A percentile compares a stretch with the other conserved stretches of the same genome.
phyloP scores from a whole-genome alignment of 2,329 filamentous ascomycete species.

The Lecanoromycetidae sp. region DNA sequence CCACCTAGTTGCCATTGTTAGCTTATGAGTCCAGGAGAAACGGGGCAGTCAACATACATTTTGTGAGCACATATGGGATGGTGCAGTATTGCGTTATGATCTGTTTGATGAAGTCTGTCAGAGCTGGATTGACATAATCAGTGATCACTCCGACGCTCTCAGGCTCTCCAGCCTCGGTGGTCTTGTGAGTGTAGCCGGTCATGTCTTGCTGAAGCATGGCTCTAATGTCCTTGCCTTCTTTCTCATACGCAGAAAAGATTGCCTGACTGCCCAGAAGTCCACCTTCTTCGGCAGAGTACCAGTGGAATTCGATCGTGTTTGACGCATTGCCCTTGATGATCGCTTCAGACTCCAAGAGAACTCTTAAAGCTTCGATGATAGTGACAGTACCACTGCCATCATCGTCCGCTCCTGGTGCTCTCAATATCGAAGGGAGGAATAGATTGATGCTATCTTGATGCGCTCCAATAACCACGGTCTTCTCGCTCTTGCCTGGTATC shows the following conservation, averaged over 20 bases:
- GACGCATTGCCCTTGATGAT: constrained; percentile 58
- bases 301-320: constrained; percentile 94
- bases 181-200: constrained; percentile 79
- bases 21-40: not conserved
- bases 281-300: constrained; percentile 85
- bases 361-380: constrained; percentile 80
- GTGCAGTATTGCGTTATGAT: constrained; percentile 78
- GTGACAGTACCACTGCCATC: constrained; percentile 89
- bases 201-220: constrained; percentile 99
- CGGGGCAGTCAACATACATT: constrained; percentile 35
- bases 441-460: constrained; percentile 95
- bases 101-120: constrained; percentile 85
- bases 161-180: constrained; percentile 65
- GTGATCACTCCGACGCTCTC: constrained; percentile 89
- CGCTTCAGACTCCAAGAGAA: constrained; percentile 60
- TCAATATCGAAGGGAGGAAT: constrained; percentile 69
- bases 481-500: constrained; percentile 73
- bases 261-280: constrained; percentile 80
- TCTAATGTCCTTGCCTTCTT: constrained; percentile 62
- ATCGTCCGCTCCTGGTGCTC: constrained; percentile 88
- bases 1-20: constrained; percentile 5
- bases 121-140: constrained; percentile 69
- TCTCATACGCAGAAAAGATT: constrained; percentile 73
- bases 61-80: constrained; percentile 75
- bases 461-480: constrained; percentile 77